Evolutionary conservation across 1,284 basidiomycete genomes (phyloP).

Genomic region (Vanrija sp.): DNA sequence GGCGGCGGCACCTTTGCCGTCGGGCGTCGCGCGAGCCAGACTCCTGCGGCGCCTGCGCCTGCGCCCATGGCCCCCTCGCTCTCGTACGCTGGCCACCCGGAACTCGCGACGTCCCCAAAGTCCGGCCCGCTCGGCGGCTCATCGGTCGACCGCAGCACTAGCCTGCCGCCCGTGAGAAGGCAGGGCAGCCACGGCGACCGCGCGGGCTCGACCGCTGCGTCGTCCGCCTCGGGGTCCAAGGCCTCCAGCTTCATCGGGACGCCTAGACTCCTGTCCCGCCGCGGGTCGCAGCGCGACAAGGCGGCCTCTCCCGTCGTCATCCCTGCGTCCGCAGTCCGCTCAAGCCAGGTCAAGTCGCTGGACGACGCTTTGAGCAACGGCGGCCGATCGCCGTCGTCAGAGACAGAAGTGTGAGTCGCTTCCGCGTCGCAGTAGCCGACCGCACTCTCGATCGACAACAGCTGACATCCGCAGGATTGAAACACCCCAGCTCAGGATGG

Average conservation of each 20-base stretch:
- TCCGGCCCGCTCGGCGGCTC: too few relatives aligned
- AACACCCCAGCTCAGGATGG: constrained; percentile 54
- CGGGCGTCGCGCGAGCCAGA: too few relatives aligned
- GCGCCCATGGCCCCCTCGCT: too few relatives aligned
- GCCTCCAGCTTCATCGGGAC: constrained; percentile 22
- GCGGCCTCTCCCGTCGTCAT: neutral
- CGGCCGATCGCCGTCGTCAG: constrained; percentile 19
- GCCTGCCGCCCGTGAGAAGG: too few relatives aligned
- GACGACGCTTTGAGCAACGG: constrained; percentile 12
- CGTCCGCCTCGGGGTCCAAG: constrained; percentile 22
- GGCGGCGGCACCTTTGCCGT: too few relatives aligned
- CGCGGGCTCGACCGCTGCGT: constrained; percentile 1
- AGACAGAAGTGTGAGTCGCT: constrained; percentile 35
- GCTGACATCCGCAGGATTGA: constrained; percentile 50
- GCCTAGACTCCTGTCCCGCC: constrained; percentile 20
- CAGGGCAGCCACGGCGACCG: neutral
- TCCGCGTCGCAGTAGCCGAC: too few relatives aligned
- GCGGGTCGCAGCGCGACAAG: constrained; percentile 16
- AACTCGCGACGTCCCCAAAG: too few relatives aligned
- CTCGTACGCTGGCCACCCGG: too few relatives aligned
- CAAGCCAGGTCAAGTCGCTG: constrained; percentile 11
- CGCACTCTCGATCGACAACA: neutral
- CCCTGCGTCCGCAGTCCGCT: neutral
- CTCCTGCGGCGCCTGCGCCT: too few relatives aligned
- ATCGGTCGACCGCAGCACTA: too few relatives aligned